A percentile compares a stretch with the other conserved stretches of the same genome.
These are phyloP conservation scores for Phytophthora palmivora DNA, from an alignment of 352 stramenopile species.

Conservation along the genomic window DNA sequence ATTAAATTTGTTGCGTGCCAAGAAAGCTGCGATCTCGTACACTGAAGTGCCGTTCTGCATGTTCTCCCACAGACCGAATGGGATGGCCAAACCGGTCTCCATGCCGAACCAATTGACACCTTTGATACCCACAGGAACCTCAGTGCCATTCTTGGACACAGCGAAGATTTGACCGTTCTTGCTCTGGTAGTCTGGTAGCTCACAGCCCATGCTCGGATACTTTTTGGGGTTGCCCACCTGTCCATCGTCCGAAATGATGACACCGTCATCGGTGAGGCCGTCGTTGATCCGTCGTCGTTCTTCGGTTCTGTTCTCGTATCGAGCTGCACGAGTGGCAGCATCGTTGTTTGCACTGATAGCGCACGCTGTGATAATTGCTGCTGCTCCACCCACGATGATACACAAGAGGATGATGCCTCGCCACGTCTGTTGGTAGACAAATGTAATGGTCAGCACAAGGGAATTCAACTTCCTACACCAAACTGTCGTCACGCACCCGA, in stretches of 20 bases:
- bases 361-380: conserved; percentile 52
- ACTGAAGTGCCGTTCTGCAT: conserved; percentile 73
- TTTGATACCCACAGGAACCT: conserved; percentile 61
- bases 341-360: conserved; percentile 38
- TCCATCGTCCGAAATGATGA: conserved; percentile 54
- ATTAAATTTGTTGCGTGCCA: conserved; percentile 76
- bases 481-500: conserved; percentile 32
- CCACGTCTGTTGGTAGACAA: conserved; percentile 46
- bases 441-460: conserved; percentile 5
- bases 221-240: conserved; percentile 56
- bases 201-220: conserved; percentile 55
- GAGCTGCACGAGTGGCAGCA: conserved; percentile 20
- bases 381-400: conserved; percentile 44
- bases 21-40: conserved; percentile 68
- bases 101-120: conserved; percentile 82
- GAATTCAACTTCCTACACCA: neutral
- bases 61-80: conserved; percentile 82
- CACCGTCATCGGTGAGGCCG: conserved; percentile 35
- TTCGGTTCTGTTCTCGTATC: conserved; percentile 38
- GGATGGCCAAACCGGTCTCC: conserved; percentile 58
- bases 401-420: conserved; percentile 58
- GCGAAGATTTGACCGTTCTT: conserved; percentile 59
- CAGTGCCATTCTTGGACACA: conserved; percentile 56
- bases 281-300: conserved; percentile 47
- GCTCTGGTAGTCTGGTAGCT: conserved; percentile 63